A percentile compares a stretch with the other conserved stretches of the same genome.
Conservation (phyloP, 2,329 filamentous ascomycete genomes). For the Colletotrichum gloeosporioides region DNA sequence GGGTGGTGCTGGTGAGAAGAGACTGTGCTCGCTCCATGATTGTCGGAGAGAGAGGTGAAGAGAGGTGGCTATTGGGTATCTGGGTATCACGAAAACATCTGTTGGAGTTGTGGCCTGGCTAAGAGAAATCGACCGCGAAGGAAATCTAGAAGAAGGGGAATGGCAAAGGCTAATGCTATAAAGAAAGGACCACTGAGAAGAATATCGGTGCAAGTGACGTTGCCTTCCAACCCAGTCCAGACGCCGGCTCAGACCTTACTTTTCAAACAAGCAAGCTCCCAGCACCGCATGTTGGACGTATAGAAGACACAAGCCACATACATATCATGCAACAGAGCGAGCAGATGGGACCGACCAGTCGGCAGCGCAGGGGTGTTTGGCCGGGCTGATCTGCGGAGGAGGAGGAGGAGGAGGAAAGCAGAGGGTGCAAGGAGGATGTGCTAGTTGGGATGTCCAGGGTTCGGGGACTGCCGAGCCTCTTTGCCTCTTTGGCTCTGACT, state of each 20-base stretch:
- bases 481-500: slow-evolving; percentile 13
- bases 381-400: slow-evolving; percentile 4
- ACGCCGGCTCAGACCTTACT: slow-evolving; percentile 18
- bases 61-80: not conserved
- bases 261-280: slow-evolving; percentile 15
- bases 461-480: slow-evolving; percentile 18
- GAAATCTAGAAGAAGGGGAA: not conserved
- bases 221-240: slow-evolving; percentile 1
- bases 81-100: slow-evolving; percentile 21
- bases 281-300: slow-evolving; percentile 14
- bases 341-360: slow-evolving; percentile 16
- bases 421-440: not conserved
- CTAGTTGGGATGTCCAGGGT: slow-evolving; percentile 21
- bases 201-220: slow-evolving; percentile 8
- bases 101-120: not conserved
- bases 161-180: slow-evolving; percentile 18
- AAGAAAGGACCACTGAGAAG: not conserved
- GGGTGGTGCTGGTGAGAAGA: slow-evolving; percentile 20
- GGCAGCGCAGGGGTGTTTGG: not conserved
- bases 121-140: not conserved
- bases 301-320: slow-evolving; percentile 13
- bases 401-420: not conserved
- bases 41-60: slow-evolving; percentile 4
- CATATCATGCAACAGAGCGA: slow-evolving; percentile 20
- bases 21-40: slow-evolving; percentile 24